These are phyloP conservation scores for Psilocybe azurescens DNA, from an alignment of 768 basidiomycete species.

Conservation along the genomic window DNA sequence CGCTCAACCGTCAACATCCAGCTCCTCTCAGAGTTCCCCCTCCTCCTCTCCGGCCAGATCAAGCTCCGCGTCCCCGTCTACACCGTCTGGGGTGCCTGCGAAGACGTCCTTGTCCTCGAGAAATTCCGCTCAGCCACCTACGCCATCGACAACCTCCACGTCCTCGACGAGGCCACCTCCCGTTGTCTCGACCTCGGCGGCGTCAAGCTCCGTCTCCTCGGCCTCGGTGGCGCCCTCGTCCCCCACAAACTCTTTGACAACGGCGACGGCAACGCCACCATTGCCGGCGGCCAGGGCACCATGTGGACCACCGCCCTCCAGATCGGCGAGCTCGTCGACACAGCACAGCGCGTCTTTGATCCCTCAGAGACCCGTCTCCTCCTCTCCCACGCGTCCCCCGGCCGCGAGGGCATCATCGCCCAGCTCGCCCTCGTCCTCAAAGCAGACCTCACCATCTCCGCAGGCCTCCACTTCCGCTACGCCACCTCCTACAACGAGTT, in stretches of 20 bases:
- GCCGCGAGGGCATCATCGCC: constrained; percentile 90
- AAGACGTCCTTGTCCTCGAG: constrained; percentile 92
- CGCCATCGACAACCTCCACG: constrained; percentile 85
- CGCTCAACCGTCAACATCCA: constrained; percentile 77
- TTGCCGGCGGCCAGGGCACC: constrained; percentile 96
- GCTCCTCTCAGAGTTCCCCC: constrained; percentile 92
- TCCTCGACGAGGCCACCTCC: constrained; percentile 96
- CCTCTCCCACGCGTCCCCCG: constrained; percentile 90
- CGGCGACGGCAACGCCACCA: constrained; percentile 93
- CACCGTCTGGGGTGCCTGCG: constrained; percentile 97
- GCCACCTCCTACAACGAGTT: constrained; percentile 97
- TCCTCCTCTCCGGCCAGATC: constrained; percentile 88
- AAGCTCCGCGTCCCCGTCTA: constrained; percentile 93
- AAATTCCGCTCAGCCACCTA: constrained; percentile 88
- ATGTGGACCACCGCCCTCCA: constrained; percentile 99
- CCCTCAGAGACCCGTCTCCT: constrained; percentile 92
- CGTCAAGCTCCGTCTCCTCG: constrained; percentile 92
- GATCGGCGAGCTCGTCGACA: constrained; percentile 97
- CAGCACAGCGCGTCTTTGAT: constrained; percentile 93
- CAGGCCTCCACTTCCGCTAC: constrained; percentile 97
- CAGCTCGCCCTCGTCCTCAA: constrained; percentile 91
- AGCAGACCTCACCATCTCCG: constrained; percentile 92
- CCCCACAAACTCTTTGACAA: constrained; percentile 96
- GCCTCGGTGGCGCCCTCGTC: constrained; percentile 93
- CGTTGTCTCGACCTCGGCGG: constrained; percentile 91